Base-by-base conservation (phyloP, 2,329 filamentous ascomycete species). In the Monilinia fructicola region DNA sequence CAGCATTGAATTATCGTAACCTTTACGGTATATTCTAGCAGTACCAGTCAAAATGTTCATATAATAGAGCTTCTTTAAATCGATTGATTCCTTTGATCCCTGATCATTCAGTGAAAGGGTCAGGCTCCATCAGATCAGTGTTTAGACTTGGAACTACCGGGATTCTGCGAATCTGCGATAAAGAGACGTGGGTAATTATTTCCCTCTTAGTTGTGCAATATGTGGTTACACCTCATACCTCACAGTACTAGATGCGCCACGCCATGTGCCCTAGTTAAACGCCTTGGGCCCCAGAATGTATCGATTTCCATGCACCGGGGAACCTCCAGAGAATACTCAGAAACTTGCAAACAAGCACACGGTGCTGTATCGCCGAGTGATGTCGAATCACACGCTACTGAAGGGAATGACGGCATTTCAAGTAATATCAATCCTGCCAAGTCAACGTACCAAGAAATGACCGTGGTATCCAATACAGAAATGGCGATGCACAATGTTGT, bases 211-310 rank as follows among this genome's bases (percentile, higher is more conserved):
- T 12, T 60, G 4, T 26, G 18, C 3, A 38, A 38, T 7, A 60
- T 60, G 58, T 60, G 44, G 58, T 44, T 50, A 50, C 58, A 44
- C 58, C 38, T 18, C 31, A n/a, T 38, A 50, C 9, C 58, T 50
- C n/a, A 50, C 31, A 50, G n/a, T 21, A 21, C 28, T 7, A 60
- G 44, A 60, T 50, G 58, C n/a, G 21, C 31, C 4, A 35, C 18
- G 14, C 44, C 14, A 50, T 60, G 7, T 38, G 14, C 10, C n/a
- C n/a, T 50, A 16, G 7, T 44, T 28, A 60, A 44, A 21, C 21
- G 1, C 31, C 48, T 21, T 26, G n/a, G 12, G 18, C 14, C 21
- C 14, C 12, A 48, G 10, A 50, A 4, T 12, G 28, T 38, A 21
- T 23, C 44, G 1, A 50, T 38, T 50, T 38, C 3, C 28, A 38